Percentiles rank a stretch among this genome's conserved stretches.
Conservation (phyloP, 441 rosid species). For the Populus trichocarpa region DNA sequence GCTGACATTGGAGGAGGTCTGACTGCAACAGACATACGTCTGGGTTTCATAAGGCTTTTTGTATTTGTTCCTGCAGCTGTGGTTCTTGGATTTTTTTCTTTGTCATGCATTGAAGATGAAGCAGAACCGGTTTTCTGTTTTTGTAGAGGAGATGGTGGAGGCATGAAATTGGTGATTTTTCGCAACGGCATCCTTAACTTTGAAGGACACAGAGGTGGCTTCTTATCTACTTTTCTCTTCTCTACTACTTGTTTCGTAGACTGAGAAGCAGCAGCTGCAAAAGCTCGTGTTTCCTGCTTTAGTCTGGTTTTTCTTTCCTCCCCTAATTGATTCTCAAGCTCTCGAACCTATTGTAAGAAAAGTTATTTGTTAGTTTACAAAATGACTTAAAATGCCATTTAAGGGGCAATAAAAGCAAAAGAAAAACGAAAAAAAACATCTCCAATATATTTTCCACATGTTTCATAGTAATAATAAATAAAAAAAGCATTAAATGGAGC, state of each 20-base stretch:
- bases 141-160: slow-evolving; percentile 33
- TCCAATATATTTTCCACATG: background rate
- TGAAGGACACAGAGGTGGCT: slow-evolving; percentile 42
- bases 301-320: slow-evolving; percentile 90
- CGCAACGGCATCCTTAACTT: slow-evolving; percentile 64
- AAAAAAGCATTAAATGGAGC: background rate
- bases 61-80: too few species aligned
- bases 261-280: slow-evolving; percentile 40
- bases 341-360: slow-evolving; percentile 52
- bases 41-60: too few species aligned
- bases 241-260: slow-evolving; percentile 31
- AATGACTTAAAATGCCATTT: background rate
- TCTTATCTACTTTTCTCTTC: slow-evolving; percentile 23
- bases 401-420: background rate
- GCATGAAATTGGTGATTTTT: slow-evolving; percentile 64
- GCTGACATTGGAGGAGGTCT: slow-evolving; percentile 46
- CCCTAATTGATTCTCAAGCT: slow-evolving; percentile 71
- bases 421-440: background rate
- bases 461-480: background rate
- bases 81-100: too few species aligned
- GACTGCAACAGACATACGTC: slow-evolving; percentile 59
- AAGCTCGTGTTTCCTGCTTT: slow-evolving; percentile 72
- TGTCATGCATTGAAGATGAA: too few species aligned
- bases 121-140: too few species aligned
- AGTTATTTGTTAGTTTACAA: background rate